Base-by-base conservation (phyloP, 805 yeast genomes). In the Sugiyamaella chiloensis region DNA sequence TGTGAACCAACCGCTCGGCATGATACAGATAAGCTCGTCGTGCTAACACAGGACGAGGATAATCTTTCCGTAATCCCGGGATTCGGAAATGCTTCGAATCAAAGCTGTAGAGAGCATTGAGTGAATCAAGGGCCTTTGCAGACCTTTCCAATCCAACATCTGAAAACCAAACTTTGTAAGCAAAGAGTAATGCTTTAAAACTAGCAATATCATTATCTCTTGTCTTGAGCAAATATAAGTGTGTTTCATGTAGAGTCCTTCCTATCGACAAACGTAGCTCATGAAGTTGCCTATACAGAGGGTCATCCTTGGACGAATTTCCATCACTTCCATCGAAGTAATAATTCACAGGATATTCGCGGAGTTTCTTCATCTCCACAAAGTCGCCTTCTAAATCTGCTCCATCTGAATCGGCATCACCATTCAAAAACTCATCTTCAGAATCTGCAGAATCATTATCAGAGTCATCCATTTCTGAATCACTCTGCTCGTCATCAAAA, bases 61-160 rank as follows among this genome's bases (percentile, higher is more conserved):
- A 83, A 1, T 89, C 87, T 50, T 83, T 81, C 4, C 79, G 68
- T 17, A 79, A 63, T 37, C 85, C 80, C 4, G 83, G 76, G 3
- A 86, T 67, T n/a, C 78, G 71, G 58, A 85, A 90, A 7, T 80
- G 69, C 31, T 75, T 74, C 39, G 76, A 76, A 46, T 83, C 70
- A 58, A 76, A 80, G 0, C 74, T 71, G 50, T 80, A 78, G 40
- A 79, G 78, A 27, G 83, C 70, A 30, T 69, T 68, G 4, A 81
- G 63, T 24, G 68, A 76, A 39, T 80, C 82, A 49, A 80, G 78
- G 2, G 75, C 68, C 35, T 75, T 81, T 42, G 81, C 74, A 0
- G 83, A 64, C 9, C 84, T 69, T 55, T 87, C 95, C 47, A 78
- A 74, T 1, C 96, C 95, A 21, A 84, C 83, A 60, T 88, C 93